Evolutionary conservation across 345 rosid species (phyloP), one percentile per base, ranked within the genome.

Genomic region (Eutrema yunnanense): DNA sequence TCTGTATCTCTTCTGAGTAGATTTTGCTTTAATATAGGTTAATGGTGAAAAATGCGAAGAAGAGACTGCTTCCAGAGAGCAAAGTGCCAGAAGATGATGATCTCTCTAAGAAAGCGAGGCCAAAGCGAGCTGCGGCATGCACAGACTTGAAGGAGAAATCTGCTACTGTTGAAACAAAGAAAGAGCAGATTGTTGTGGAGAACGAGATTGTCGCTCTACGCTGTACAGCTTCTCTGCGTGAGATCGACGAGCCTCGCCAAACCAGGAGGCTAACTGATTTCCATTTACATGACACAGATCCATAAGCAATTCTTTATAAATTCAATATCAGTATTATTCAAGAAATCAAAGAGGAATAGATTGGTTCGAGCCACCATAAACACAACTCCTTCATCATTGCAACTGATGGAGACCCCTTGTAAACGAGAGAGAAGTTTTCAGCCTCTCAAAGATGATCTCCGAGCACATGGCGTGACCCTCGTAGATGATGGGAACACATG

Each of bases 51-150:
- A 56, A 56, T 2, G 62, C 29, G 19, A 81, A 74, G 78, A 82
- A 85, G 79, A 72, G 82, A 72, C 50, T 14, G 16, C 38, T 68
- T 36, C 50, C 81, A 4, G 80, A 78, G 56, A 72, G 29, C 55
- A 49, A 38, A 5, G 82, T 81, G 19, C 47, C 69, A 11, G 53
- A 55, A 2, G 69, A 76, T 6, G 52, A 49, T 3, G 64, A 74
- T 9, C 59, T 58, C 19, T 32, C 83, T 9, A 51, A 44, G 22
- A 87, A 78, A 81, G 7, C 41, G 22, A 83, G 87, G 67, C 94
- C 93, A 0, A 88, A 26, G 87, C 80, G 98, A 30, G 89, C 90
- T 56, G 98, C 96, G 4, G 97, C 98, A 6, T 85, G 92, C 65
- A 65, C 78, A 5, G 54, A 82, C 80, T 86, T 90, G 63, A 92